A percentile compares a stretch with the other conserved stretches of the same genome.
Evolutionary conservation across 202 grass and related monocot species (phyloP).

Genomic region (Tripidium arundinaceum): DNA sequence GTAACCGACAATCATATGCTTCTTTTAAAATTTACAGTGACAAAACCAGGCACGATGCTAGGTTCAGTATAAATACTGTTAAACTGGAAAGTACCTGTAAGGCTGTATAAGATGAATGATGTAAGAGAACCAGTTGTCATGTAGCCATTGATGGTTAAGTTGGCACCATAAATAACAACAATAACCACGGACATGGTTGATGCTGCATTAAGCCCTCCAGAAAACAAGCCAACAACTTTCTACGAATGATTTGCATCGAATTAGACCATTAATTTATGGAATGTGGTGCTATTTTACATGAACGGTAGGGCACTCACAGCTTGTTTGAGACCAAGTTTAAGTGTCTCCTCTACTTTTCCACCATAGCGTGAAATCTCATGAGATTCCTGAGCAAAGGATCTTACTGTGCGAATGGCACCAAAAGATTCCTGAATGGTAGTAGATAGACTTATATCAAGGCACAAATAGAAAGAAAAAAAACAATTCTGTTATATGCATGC

Average conservation of each 20-base stretch:
- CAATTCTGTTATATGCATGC: background rate
- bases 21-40: background rate
- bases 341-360: conserved; percentile 87
- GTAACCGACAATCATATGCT: background rate
- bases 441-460: conserved; percentile 41
- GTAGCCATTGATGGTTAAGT: conserved; percentile 87
- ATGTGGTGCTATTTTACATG: conserved; percentile 19
- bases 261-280: conserved; percentile 13
- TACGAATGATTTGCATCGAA: conserved; percentile 32
- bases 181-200: conserved; percentile 82
- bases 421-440: conserved; percentile 84
- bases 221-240: conserved; percentile 93
- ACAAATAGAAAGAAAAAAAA: conserved; percentile 29
- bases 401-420: conserved; percentile 95
- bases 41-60: background rate
- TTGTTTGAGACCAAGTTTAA: conserved; percentile 96
- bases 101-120: conserved; percentile 97
- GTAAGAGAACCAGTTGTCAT: conserved; percentile 99
- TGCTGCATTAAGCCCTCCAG: conserved; percentile 94
- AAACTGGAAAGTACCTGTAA: conserved; percentile 64
- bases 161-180: conserved; percentile 95
- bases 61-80: conserved; percentile 18
- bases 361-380: conserved; percentile 80
- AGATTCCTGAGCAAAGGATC: conserved; percentile 91
- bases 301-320: conserved; percentile 58